These are phyloP conservation scores for Oryza meyeriana DNA, from an alignment of 176 grass and related monocot species.

Conservation along the genomic window DNA sequence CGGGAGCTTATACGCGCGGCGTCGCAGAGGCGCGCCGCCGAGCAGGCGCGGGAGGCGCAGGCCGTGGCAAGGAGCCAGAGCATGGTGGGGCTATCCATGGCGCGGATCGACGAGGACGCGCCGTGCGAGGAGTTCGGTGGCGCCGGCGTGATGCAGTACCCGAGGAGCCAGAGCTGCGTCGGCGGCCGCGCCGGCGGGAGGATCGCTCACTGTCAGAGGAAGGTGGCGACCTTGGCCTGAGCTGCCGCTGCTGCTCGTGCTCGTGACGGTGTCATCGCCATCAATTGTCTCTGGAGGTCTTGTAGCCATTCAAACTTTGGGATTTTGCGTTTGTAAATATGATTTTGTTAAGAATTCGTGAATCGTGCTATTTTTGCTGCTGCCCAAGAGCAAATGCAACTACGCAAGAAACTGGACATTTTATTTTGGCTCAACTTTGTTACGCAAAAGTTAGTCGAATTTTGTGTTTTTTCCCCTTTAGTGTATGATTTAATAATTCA, in stretches of 20 bases:
- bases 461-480: no score
- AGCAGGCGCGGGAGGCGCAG: not conserved
- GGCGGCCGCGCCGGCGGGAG: not conserved
- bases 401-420: not conserved
- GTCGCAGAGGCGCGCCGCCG: conserved; percentile 23
- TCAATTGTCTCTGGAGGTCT: not conserved
- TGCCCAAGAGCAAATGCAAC: not conserved
- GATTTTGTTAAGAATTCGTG: not conserved
- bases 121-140: conserved; percentile 47
- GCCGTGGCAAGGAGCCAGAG: conserved; percentile 47
- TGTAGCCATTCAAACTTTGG: not conserved
- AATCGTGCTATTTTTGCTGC: not conserved
- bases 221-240: conserved; percentile 20
- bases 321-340: not conserved
- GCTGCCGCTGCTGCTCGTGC: not conserved
- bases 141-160: not conserved
- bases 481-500: not conserved
- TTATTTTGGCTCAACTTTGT: not conserved
- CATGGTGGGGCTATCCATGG: conserved; percentile 40
- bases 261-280: not conserved
- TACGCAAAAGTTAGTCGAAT: no score
- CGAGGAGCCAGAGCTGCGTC: conserved; percentile 44
- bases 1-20: conserved; percentile 47
- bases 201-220: conserved; percentile 15
- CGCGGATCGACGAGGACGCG: conserved; percentile 51